Evolutionary conservation across 345 rosid species (phyloP).

Genomic region (Melaleuca alternifolia): DNA sequence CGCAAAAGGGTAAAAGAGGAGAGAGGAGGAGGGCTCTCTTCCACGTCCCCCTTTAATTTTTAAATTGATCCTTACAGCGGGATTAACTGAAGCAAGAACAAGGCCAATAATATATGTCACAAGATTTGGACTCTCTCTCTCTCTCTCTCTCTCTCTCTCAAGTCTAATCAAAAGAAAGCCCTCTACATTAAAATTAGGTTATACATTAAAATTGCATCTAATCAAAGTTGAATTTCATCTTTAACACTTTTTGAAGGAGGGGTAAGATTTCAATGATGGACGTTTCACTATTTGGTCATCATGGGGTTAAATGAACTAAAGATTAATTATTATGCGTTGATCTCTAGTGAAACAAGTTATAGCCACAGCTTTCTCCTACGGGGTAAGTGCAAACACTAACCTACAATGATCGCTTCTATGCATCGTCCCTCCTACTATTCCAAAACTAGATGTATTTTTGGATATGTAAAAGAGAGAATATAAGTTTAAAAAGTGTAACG

Average conservation of each 20-base stretch:
- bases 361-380: neutral
- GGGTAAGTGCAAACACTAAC: neutral
- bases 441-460: neutral
- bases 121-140: neutral
- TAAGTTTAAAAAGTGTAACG: neutral
- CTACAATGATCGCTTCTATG: neutral
- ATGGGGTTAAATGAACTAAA: neutral
- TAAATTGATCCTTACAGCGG: neutral
- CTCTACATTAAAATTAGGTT: neutral
- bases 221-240: neutral
- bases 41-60: neutral
- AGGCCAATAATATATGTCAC: neutral
- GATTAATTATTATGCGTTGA: neutral
- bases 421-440: neutral
- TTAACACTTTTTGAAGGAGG: neutral
- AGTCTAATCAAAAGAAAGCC: neutral
- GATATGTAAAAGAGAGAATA: neutral
- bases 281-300: neutral
- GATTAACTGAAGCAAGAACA: neutral
- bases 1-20: neutral
- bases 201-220: neutral
- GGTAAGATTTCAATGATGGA: neutral
- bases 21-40: neutral
- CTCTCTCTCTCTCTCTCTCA: neutral
- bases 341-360: neutral